Conservation (phyloP, 768 basidiomycete species). For the Hirschioporus abietinus region DNA sequence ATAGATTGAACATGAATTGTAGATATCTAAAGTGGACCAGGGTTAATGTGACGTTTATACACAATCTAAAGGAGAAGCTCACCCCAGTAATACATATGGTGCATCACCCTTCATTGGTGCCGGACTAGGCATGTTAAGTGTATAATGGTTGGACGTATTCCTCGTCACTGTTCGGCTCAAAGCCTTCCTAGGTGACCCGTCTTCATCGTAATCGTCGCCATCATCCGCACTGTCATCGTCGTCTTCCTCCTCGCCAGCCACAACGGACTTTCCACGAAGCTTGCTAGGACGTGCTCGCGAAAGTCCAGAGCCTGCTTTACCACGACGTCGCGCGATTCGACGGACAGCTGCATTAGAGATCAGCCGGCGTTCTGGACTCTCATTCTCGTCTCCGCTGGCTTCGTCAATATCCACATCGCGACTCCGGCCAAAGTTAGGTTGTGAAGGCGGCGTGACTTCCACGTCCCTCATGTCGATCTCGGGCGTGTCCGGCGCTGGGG, state of each 20-base stretch:
- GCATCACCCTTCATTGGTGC: conserved; percentile 51
- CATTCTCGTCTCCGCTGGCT: conserved; percentile 30
- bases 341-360: conserved; percentile 62
- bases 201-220: conserved; percentile 34
- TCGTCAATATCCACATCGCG: conserved; percentile 74
- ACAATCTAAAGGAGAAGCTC: conserved; percentile 25
- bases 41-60: conserved; percentile 2
- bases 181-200: conserved; percentile 14
- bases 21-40: conserved; percentile 56
- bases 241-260: conserved; percentile 22
- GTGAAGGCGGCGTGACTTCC: conserved; percentile 1
- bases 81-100: conserved; percentile 88
- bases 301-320: neutral
- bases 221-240: conserved; percentile 42
- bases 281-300: conserved; percentile 27
- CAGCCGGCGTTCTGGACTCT: conserved; percentile 26
- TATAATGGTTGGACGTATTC: conserved; percentile 75
- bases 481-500: neutral
- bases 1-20: conserved; percentile 91
- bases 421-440: neutral
- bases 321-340: conserved; percentile 33
- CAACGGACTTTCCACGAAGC: conserved; percentile 9
- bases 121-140: conserved; percentile 70
- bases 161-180: conserved; percentile 30
- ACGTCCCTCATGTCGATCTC: conserved; percentile 5